These are phyloP conservation scores for Sporothrix luriei DNA, from an alignment of 2,329 filamentous ascomycete genomes.

Conservation along the genomic window DNA sequence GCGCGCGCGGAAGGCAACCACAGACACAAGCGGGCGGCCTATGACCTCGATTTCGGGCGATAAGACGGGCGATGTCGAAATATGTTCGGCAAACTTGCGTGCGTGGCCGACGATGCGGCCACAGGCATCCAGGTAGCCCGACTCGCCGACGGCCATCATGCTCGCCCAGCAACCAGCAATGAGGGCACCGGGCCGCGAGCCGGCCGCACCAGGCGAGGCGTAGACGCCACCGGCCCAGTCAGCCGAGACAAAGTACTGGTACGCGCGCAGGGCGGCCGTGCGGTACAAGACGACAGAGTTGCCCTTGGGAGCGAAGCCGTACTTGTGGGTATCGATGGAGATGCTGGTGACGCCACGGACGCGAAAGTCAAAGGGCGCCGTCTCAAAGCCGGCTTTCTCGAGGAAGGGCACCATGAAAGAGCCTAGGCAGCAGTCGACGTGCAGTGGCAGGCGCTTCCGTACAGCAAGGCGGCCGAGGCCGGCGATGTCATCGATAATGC, in stretches of 20 bases:
- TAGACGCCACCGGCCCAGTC: constrained; percentile 97
- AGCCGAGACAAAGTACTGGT: constrained; percentile 95
- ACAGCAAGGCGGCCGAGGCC: constrained; percentile 80
- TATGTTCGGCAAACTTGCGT: constrained; percentile 76
- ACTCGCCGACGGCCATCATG: constrained; percentile 83
- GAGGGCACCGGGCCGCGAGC: constrained; percentile 86
- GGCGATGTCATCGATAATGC: constrained; percentile 93
- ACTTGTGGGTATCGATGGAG: constrained; percentile 97
- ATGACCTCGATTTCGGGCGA: constrained; percentile 75
- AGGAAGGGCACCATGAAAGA: constrained; percentile 94
- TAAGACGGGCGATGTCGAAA: constrained; percentile 69
- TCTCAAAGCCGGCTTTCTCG: constrained; percentile 88
- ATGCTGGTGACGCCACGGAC: constrained; percentile 94
- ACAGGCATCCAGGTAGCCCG: constrained; percentile 85
- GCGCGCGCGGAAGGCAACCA: constrained; percentile 77
- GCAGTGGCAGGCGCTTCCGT: constrained; percentile 78
- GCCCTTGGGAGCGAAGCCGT: constrained; percentile 96
- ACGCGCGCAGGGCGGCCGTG: constrained; percentile 71
- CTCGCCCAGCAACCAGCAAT: constrained; percentile 96
- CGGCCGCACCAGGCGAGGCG: constrained; percentile 87
- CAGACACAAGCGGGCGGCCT: constrained; percentile 83
- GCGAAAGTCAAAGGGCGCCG: constrained; percentile 87
- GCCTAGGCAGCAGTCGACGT: constrained; percentile 96
- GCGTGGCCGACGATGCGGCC: constrained; percentile 83
- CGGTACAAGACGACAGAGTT: constrained; percentile 94